These are phyloP conservation scores for Racocetra persica DNA, from an alignment of 371 early-diverging fungal species.

Conservation along the genomic window DNA sequence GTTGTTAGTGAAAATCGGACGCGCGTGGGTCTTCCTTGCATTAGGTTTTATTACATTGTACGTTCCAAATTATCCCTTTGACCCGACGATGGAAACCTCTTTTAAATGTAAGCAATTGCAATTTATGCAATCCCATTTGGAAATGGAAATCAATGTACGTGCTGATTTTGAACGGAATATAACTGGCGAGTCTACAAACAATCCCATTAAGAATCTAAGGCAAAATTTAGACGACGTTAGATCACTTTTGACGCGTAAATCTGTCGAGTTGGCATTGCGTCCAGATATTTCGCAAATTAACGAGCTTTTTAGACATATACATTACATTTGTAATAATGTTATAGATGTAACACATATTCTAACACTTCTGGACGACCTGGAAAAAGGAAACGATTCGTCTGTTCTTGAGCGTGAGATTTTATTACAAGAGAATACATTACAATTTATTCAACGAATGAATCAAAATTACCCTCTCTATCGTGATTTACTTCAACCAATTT, in stretches of 20 bases:
- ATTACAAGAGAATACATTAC: conserved; percentile 75
- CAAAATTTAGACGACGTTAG: conserved; percentile 45
- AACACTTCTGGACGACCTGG: conserved; percentile 57
- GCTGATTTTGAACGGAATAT: conserved; percentile 62
- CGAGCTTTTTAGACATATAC: conserved; percentile 79
- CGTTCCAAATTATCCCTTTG: conserved; percentile 79
- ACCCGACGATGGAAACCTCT: conserved; percentile 77
- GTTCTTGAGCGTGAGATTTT: conserved; percentile 65
- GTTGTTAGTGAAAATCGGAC: conserved; percentile 49
- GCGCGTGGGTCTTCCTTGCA: conserved; percentile 63
- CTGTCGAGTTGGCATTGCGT: conserved; percentile 63
- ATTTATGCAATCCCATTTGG: conserved; percentile 54
- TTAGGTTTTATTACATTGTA: conserved; percentile 70
- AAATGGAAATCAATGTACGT: conserved; percentile 61
- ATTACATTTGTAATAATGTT: conserved; percentile 71
- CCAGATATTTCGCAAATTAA: conserved; percentile 75
- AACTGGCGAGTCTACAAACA: conserved; percentile 67
- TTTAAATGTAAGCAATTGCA: conserved; percentile 65
- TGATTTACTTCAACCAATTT: conserved; percentile 81
- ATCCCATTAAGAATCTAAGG: conserved; percentile 54
- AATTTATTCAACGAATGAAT: conserved; percentile 69
- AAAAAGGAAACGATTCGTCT: conserved; percentile 48
- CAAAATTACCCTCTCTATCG: conserved; percentile 65
- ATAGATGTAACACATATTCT: conserved; percentile 60
- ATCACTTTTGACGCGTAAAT: background rate